Percentiles rank a stretch among this genome's conserved stretches.
phyloP scores from a whole-genome alignment of 1,139 yeast genomes.

The Suhomyces anneliseae region DNA sequence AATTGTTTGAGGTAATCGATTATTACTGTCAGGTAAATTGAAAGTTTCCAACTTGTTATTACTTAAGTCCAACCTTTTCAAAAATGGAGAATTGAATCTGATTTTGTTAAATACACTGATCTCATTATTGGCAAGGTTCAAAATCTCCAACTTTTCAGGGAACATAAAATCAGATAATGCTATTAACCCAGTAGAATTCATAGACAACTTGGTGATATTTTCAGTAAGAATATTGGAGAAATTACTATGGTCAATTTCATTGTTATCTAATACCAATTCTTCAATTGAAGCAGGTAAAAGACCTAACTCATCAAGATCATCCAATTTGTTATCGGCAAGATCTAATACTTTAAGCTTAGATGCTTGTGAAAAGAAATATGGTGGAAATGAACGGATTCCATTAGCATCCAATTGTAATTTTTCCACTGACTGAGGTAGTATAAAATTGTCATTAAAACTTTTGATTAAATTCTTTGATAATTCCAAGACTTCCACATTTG shows the following conservation, averaged over 20 bases:
- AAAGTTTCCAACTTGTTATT: conserved; percentile 16
- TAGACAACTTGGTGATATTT: conserved; percentile 19
- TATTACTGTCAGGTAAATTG: conserved; percentile 4
- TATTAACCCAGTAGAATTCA: conserved; percentile 25
- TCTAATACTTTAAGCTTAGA: conserved; percentile 15
- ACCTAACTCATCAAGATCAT: conserved; percentile 29
- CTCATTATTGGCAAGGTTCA: conserved; percentile 21
- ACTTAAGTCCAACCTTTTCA: conserved; percentile 17
- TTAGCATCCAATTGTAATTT: conserved; percentile 20
- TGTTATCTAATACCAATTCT: conserved; percentile 22
- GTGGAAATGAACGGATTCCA: conserved; percentile 17
- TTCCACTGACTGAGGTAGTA: conserved; percentile 16
- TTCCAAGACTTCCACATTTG: conserved; percentile 16
- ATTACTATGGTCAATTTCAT: conserved; percentile 24
- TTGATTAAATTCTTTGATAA: conserved; percentile 17
- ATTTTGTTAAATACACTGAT: conserved; percentile 17
- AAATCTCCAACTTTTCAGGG: conserved; percentile 17
- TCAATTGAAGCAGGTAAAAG: conserved; percentile 19
- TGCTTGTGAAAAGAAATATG: conserved; percentile 14
- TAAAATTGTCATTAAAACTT: conserved; percentile 10
- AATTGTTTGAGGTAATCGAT: conserved; percentile 10
- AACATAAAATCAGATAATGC: conserved; percentile 17
- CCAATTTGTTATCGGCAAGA: conserved; percentile 22
- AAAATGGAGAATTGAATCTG: conserved; percentile 13
- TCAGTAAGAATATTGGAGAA: conserved; percentile 20